Conservation (phyloP, 2,329 filamentous ascomycete species). For the Aschersonia sp. region DNA sequence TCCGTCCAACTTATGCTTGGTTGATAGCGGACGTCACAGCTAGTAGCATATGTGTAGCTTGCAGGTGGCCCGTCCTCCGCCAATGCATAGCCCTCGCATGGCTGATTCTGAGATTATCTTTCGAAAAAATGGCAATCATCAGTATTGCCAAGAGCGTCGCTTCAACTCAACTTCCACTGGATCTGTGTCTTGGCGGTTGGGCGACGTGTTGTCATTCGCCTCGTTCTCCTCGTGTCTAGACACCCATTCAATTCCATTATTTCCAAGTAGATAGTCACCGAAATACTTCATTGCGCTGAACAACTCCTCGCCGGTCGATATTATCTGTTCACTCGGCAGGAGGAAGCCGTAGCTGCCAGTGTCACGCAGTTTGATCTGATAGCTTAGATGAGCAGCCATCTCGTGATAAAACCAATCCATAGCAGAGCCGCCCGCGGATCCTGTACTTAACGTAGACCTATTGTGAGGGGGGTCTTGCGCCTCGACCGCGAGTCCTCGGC, state of each 20-base stretch:
- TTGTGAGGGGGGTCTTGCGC: slow-evolving; percentile 10
- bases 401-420: slow-evolving; percentile 96
- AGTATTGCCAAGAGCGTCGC: slow-evolving; percentile 13
- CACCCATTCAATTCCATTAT: slow-evolving; percentile 47
- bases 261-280: slow-evolving; percentile 62
- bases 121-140: slow-evolving; percentile 2
- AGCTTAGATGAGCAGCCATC: slow-evolving; percentile 67
- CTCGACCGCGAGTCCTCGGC: slow-evolving; percentile 54
- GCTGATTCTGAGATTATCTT: no score
- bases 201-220: slow-evolving; percentile 4
- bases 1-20: slow-evolving; percentile 21
- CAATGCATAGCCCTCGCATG: no score
- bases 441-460: slow-evolving; percentile 33
- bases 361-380: slow-evolving; percentile 88
- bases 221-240: slow-evolving; percentile 11
- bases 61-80: neutral
- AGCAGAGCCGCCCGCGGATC: slow-evolving; percentile 68
- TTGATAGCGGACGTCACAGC: slow-evolving; percentile 7
- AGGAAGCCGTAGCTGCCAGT: slow-evolving; percentile 91
- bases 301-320: slow-evolving; percentile 80
- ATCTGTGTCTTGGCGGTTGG: slow-evolving; percentile 6
- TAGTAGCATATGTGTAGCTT: neutral
- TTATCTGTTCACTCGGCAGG: slow-evolving; percentile 71
- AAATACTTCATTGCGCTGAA: slow-evolving; percentile 74
- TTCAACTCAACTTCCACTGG: slow-evolving; percentile 14